Evolutionary conservation across 176 grass and related monocot species (phyloP), one percentile per base, ranked within the genome.

Genomic region (Thalia dealbata): DNA sequence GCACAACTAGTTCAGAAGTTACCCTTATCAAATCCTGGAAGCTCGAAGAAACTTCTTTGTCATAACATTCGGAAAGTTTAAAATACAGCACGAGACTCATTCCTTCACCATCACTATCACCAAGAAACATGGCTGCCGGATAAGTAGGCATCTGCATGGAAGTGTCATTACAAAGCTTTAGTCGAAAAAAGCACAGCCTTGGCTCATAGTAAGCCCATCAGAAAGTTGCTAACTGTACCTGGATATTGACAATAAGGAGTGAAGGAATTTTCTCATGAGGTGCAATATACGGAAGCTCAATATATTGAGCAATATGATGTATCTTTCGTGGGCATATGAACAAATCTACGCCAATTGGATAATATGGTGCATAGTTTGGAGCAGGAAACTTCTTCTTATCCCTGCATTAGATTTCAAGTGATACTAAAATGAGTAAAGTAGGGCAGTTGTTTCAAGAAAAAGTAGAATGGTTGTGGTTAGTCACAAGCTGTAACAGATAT

Each of bases 41-140:
- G 87, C 90, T 83, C 50, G 84, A 76, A 19, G 90, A 92, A 80
- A 97, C 87, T 79, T 97, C 95, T 65, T 97, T 97, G 19, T 97
- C 95, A 68, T 84, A 97, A 67, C 71, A 97, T 41, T 97, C 83
- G 0, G 95, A 97, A 73, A 97, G 77, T 82, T 82, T 91, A 46
- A 97, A 97, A 76, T 97, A 92, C 67, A 97, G 61, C 38, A 91
- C 90, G 58, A 97, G 95, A 80, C 87, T 97, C 75, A 91, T 77
- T 30, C 95, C 90, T 76, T 97, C 87, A 9, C 95, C 90, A 28
- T 97, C 85, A 29, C 87, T 93, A 69, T 97, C 90, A 0, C 95
- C 83, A 0, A 97, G 87, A 81, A 97, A 97, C 87, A 97, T 92
- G 27, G 90, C 81, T 81, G 95, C 83, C 52, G 95, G 95, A 76